Percentiles rank a stretch among this genome's conserved stretches.
Evolutionary conservation across 73 alveolate genomes (phyloP).

Genomic region (Tetrahymena borealis): DNA sequence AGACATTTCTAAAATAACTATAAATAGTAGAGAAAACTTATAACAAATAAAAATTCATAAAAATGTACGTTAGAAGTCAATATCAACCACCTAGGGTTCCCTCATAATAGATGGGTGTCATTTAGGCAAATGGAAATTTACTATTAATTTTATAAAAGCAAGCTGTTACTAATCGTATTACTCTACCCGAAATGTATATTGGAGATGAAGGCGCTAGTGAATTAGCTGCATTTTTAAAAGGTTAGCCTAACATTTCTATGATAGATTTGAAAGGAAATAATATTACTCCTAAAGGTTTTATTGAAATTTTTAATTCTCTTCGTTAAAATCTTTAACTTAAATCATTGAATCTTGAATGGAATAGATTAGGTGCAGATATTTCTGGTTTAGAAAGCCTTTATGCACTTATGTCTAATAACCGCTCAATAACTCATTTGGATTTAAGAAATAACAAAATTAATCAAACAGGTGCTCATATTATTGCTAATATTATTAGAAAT

Average conservation of each 20-base stretch:
- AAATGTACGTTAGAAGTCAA: not conserved
- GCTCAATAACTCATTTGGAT: constrained; percentile 29
- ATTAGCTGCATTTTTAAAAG: constrained; percentile 20
- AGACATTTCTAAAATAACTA: not conserved
- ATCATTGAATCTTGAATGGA: constrained; percentile 28
- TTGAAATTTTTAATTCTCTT: constrained; percentile 15
- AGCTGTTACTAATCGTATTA: constrained; percentile 24
- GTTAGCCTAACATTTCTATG: constrained; percentile 24
- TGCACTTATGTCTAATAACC: constrained; percentile 10
- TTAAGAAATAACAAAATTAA: constrained; percentile 13
- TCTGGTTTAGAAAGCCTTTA: constrained; percentile 16
- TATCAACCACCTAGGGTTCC: not conserved
- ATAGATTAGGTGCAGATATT: constrained; percentile 20
- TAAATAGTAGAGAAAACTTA: not conserved
- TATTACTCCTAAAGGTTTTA: constrained; percentile 20
- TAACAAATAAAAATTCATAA: not conserved
- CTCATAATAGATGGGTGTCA: not conserved
- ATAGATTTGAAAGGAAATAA: constrained; percentile 31
- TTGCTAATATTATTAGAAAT: constrained; percentile 30
- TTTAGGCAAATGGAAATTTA: not conserved
- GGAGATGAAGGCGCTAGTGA: constrained; percentile 31
- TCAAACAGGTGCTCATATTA: constrained; percentile 19
- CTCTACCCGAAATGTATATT: constrained; percentile 34
- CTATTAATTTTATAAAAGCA: constrained; percentile 17
- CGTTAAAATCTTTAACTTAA: constrained; percentile 12